Base-by-base conservation (phyloP, 768 basidiomycete species). In the Nidularia pulvinata region DNA sequence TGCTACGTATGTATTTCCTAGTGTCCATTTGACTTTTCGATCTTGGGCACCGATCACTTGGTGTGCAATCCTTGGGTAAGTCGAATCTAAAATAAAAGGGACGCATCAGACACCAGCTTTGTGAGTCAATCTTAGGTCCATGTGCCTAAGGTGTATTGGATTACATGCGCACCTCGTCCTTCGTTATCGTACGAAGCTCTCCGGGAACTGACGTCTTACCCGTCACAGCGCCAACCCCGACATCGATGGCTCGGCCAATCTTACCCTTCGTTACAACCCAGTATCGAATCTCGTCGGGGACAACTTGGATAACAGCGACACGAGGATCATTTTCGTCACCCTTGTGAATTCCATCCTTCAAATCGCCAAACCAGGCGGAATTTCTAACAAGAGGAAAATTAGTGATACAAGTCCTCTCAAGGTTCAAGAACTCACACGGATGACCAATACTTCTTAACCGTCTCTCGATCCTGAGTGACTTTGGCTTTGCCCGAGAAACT, bases 241-340 rank as follows among this genome's bases (percentile, higher is more conserved):
- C 76, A 47, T 93, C 83, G 6, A 85, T 68, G 1, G 81, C 77
- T 44, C 84, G 81, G 4, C 81, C 79, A 51, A 91, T 57, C 16
- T 71, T 65, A 11, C 82, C 80, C 57, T 84, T 82, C 34, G 80
- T 88, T 5, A 86, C 77, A 52, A 86, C 70, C 85, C 87, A 96
- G 64, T 93, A 95, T 51, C 86, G 80, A 57, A 97, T 88, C 73
- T 91, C 88, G 35, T 84, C 78, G 0, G 93, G 91, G 50, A 87
- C 68, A 51, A 97, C 81, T 65, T 92, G 83, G 58, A 96, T 91
- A 35, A 91, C 67, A 6, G 85, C 79, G 3, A 97, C 79, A 25
- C 94, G 83, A 1, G 93, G 91, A 58, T 96, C 95, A 46, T 78
- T 72, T 33, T 78, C 78, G 60, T 88, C 83, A n/a, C 93, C 94